Evolutionary conservation across 2,329 filamentous ascomycete genomes (phyloP).

Genomic region (Curvularia eragrostidis): DNA sequence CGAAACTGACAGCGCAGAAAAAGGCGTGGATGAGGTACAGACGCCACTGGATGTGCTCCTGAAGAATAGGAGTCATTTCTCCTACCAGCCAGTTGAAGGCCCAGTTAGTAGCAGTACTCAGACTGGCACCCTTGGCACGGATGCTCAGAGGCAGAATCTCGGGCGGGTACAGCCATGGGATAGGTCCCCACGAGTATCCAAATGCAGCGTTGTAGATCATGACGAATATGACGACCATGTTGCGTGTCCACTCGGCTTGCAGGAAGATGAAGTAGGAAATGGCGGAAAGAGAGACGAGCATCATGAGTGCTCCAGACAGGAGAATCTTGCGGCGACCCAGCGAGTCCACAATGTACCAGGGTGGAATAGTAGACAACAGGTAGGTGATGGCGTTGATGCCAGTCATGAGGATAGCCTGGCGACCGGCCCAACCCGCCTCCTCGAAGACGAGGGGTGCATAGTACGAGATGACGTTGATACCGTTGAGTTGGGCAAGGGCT

Average conservation of each 20-base stretch:
- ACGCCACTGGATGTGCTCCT: conserved; percentile 91
- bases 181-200: conserved; percentile 96
- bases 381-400: conserved; percentile 95
- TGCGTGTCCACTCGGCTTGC: conserved; percentile 78
- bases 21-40: conserved; percentile 95
- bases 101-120: conserved; percentile 97
- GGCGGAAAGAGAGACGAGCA: conserved; percentile 84
- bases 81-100: conserved; percentile 98
- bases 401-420: conserved; percentile 93
- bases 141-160: conserved; percentile 98
- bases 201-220: conserved; percentile 99
- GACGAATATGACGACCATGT: conserved; percentile 88
- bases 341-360: conserved; percentile 94
- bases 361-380: conserved; percentile 87
- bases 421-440: conserved; percentile 92
- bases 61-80: conserved; percentile 90
- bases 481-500: conserved; percentile 92
- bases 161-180: conserved; percentile 98
- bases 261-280: conserved; percentile 97
- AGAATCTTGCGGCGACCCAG: conserved; percentile 91
- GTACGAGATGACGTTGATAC: conserved; percentile 99
- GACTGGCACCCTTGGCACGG: conserved; percentile 92
- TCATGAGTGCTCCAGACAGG: conserved; percentile 85
- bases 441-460: conserved; percentile 97
- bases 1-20: conserved; percentile 93